These are phyloP conservation scores for Chytridiales sp. DNA, from an alignment of 371 early-diverging fungal species.

Conservation along the genomic window DNA sequence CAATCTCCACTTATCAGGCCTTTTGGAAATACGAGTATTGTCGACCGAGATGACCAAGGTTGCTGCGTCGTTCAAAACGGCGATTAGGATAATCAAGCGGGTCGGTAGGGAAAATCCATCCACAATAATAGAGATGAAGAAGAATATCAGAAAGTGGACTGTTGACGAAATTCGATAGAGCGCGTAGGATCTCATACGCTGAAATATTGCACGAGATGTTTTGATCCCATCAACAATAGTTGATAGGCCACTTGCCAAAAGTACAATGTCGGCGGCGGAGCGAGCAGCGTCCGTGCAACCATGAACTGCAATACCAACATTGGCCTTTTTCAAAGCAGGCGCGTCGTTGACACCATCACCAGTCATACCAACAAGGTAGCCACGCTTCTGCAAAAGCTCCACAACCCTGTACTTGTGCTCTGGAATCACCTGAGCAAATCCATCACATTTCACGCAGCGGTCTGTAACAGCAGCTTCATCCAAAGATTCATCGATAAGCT, in stretches of 20 bases:
- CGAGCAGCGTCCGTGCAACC: slow-evolving; percentile 94
- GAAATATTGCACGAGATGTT: slow-evolving; percentile 87
- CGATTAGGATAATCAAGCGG: slow-evolving; percentile 79
- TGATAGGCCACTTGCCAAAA: slow-evolving; percentile 82
- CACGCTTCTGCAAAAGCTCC: slow-evolving; percentile 66
- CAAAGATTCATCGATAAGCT: slow-evolving; percentile 34
- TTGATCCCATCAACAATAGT: slow-evolving; percentile 85
- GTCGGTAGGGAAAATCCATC: slow-evolving; percentile 82
- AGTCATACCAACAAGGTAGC: slow-evolving; percentile 77
- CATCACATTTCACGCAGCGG: slow-evolving; percentile 77
- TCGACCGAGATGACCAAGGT: slow-evolving; percentile 90
- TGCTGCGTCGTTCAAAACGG: slow-evolving; percentile 80
- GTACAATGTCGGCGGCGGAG: slow-evolving; percentile 91
- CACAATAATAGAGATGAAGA: slow-evolving; percentile 81
- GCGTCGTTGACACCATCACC: slow-evolving; percentile 70
- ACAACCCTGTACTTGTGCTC: slow-evolving; percentile 88
- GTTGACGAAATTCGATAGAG: slow-evolving; percentile 92
- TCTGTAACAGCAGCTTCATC: slow-evolving; percentile 49
- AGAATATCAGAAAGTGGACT: slow-evolving; percentile 88
- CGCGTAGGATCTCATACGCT: slow-evolving; percentile 89
- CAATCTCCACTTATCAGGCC: slow-evolving; percentile 91
- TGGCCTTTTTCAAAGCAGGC: slow-evolving; percentile 86
- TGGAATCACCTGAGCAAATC: slow-evolving; percentile 89
- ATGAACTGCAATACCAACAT: slow-evolving; percentile 88
- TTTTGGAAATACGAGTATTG: slow-evolving; percentile 80